Evolutionary conservation across 2,329 filamentous ascomycete species (phyloP), one percentile per base, ranked within the genome.

Genomic region (Fusarium piperis): DNA sequence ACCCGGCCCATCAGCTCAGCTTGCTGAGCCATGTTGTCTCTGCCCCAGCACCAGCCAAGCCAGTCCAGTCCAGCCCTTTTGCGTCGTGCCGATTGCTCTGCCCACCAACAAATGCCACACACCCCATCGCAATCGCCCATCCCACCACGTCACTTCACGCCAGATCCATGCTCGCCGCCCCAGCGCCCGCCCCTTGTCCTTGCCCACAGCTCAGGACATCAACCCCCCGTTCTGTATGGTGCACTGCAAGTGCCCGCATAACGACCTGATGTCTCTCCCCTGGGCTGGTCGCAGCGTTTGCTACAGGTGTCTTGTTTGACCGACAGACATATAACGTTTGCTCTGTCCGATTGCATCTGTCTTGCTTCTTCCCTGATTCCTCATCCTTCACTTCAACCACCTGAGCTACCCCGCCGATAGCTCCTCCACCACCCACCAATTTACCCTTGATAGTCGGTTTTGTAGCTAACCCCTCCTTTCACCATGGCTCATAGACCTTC

Each of bases 401-500:
- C 18, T 62, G 70, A 75, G 68, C 74, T 74, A 65, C 73, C 69
- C 61, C 62, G 62, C 68, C 65, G 67, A 71, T 68, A 70, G 65
- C 70, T 68, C 62, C 23, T 64, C 55, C 56, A 55, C 56, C 62
- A 63, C 48, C 55, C 53, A 36, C 38, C 18, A 71, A 66, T 52
- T 36, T 55, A 38, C 41, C 32, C 63, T 57, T 36, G 55, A 57
- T 55, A 56, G 13, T 64, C 51, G 62, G 38, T 32, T 55, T 48
- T 44, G 59, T 64, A 52, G 68, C 74, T 76, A 65, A 76, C 65
- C 59, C n/a, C 55, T 68, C 60, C 52, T 61, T 74, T 72, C 71
- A 79, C 66, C 71, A 82, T 83, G 80, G 66, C 80, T 72, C 75
- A 78, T 68, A 74, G 72, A 63, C 71, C 65, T 51, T 51, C 72